These are phyloP conservation scores for Penicillium oxalicum DNA, from an alignment of 2,329 filamentous ascomycete genomes.

Conservation along the genomic window DNA sequence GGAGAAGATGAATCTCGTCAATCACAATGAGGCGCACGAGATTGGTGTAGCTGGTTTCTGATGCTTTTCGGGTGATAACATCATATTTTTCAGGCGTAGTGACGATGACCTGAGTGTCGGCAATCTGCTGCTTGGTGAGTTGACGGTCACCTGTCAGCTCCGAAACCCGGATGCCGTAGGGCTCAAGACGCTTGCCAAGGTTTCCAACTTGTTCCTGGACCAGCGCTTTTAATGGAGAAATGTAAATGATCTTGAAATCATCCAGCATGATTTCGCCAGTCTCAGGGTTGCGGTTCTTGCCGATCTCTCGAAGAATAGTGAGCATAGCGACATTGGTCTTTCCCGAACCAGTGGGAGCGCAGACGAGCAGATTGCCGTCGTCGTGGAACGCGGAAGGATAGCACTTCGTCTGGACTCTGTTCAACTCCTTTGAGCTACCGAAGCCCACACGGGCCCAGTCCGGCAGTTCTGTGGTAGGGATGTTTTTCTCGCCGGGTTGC, in stretches of 20 bases:
- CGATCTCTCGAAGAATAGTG: slow-evolving; percentile 90
- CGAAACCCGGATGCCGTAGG: slow-evolving; percentile 87
- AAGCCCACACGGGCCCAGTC: slow-evolving; percentile 89
- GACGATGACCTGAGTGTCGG: slow-evolving; percentile 95
- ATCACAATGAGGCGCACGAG: slow-evolving; percentile 95
- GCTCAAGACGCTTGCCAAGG: slow-evolving; percentile 83
- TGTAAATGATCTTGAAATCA: slow-evolving; percentile 97
- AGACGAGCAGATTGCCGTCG: slow-evolving; percentile 96
- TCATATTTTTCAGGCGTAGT: slow-evolving; percentile 99
- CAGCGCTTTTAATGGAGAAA: slow-evolving; percentile 88
- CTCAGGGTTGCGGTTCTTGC: slow-evolving; percentile 81
- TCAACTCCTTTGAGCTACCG: slow-evolving; percentile 76
- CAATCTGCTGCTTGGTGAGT: slow-evolving; percentile 96
- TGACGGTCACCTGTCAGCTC: slow-evolving; percentile 96
- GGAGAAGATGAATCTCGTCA: slow-evolving; percentile 94
- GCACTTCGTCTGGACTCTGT: slow-evolving; percentile 92
- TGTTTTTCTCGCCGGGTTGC: slow-evolving; percentile 71
- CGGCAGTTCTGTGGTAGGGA: slow-evolving; percentile 81
- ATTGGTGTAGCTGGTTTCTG: slow-evolving; percentile 93
- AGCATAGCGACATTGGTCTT: slow-evolving; percentile 99
- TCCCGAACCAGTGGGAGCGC: slow-evolving; percentile 91
- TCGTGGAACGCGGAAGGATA: slow-evolving; percentile 85
- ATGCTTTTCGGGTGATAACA: slow-evolving; percentile 96
- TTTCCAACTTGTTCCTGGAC: slow-evolving; percentile 98
- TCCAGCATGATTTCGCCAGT: slow-evolving; percentile 95